Conservation (phyloP, 495 filamentous ascomycete genomes). For the Aspergillus cavernicola region DNA sequence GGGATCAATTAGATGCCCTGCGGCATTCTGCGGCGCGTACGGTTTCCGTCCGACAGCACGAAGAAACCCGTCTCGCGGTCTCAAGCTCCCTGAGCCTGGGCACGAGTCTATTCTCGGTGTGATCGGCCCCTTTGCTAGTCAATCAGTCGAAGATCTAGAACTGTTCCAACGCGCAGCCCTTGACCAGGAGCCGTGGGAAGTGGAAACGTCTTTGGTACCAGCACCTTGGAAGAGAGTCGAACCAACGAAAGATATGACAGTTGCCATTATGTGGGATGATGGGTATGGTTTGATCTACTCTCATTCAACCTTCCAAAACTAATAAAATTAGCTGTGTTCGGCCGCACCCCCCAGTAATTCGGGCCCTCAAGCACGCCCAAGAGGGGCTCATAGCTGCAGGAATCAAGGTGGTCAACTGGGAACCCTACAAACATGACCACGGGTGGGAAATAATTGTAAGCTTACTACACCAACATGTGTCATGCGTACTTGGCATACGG, state of each 20-base stretch:
- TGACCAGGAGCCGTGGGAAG: conserved; percentile 57
- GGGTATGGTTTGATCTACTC: conserved; percentile 33
- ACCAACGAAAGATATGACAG: conserved; percentile 48
- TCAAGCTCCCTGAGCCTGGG: conserved; percentile 46
- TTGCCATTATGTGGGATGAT: conserved; percentile 70
- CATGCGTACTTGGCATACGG: no score
- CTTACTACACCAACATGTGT: no score
- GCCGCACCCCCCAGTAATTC: conserved; percentile 65
- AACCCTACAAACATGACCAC: conserved; percentile 57
- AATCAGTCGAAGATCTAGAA: conserved; percentile 57
- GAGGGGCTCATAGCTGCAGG: conserved; percentile 48
- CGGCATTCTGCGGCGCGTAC: conserved; percentile 56
- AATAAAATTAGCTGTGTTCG: conserved; percentile 25
- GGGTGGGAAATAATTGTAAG: conserved; percentile 57
- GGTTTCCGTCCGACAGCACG: conserved; percentile 54
- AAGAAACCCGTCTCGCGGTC: conserved; percentile 46
- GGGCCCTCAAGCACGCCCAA: conserved; percentile 55
- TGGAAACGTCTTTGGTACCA: conserved; percentile 54
- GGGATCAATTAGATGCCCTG: conserved; percentile 58
- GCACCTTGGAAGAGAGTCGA: conserved; percentile 53
- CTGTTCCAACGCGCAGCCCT: conserved; percentile 61
- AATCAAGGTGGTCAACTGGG: conserved; percentile 62
- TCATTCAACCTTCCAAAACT: not conserved
- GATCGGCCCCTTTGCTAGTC: conserved; percentile 58
- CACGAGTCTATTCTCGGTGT: conserved; percentile 58